These are phyloP conservation scores for Waltergamsia citrina DNA, from an alignment of 2,329 filamentous ascomycete species.

Conservation along the genomic window DNA sequence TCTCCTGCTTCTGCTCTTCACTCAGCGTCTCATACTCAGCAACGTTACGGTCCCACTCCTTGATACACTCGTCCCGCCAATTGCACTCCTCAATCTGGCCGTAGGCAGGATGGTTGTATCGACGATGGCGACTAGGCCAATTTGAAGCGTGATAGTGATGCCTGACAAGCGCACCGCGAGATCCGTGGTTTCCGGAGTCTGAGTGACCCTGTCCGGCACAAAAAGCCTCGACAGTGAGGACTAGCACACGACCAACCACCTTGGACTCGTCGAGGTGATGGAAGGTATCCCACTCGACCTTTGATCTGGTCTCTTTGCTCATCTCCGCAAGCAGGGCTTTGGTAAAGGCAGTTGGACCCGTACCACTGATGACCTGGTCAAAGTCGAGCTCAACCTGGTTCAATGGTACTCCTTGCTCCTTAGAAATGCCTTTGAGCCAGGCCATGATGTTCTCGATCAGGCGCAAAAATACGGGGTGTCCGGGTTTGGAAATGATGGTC, in stretches of 20 bases:
- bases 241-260: slow-evolving; percentile 10
- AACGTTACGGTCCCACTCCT: slow-evolving; percentile 55
- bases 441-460: slow-evolving; percentile 15
- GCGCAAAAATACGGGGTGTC: slow-evolving; percentile 16
- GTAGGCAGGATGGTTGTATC: slow-evolving; percentile 59
- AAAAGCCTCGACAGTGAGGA: slow-evolving; percentile 15
- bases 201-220: slow-evolving; percentile 17
- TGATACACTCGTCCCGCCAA: slow-evolving; percentile 56
- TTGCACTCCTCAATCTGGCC: slow-evolving; percentile 65
- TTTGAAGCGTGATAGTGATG: slow-evolving; percentile 69
- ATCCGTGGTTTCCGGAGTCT: slow-evolving; percentile 13
- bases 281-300: slow-evolving; percentile 35
- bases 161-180: slow-evolving; percentile 54
- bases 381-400: slow-evolving; percentile 46
- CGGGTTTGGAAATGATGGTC: slow-evolving; percentile 19
- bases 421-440: slow-evolving; percentile 10
- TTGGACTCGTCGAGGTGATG: slow-evolving; percentile 7
- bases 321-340: slow-evolving; percentile 19
- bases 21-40: slow-evolving; percentile 48
- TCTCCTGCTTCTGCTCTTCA: slow-evolving; percentile 47
- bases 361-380: slow-evolving; percentile 46
- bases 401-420: slow-evolving; percentile 3
- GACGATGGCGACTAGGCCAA: slow-evolving; percentile 58
- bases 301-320: slow-evolving; percentile 22
- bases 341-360: slow-evolving; percentile 20